Base-by-base conservation (phyloP, 352 stramenopile genomes). In the Lagenidium giganteum region DNA sequence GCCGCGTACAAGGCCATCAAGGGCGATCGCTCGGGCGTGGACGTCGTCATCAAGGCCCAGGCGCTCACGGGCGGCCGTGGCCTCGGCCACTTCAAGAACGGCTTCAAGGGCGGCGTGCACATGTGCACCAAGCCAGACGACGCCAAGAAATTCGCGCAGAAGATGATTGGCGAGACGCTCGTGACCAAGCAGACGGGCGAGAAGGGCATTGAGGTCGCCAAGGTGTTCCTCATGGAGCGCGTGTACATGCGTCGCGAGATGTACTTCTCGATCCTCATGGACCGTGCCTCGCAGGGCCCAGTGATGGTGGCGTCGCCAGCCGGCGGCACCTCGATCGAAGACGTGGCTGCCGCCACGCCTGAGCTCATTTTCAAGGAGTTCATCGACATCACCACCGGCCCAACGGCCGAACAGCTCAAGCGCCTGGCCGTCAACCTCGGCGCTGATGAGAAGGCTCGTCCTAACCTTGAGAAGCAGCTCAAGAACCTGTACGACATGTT, bases 181-280 rank as follows among this genome's bases (percentile, higher is more conserved):
- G 87, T 98, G 51, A 98, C 94, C 27, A 98, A 98, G 69, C 94
- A 98, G 72, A 95, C 90, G 29, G 82, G 81, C 24, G 64, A 48
- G 3, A 92, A 85, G 53, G 87, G 87, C 41, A 92, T 96, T 49
- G 67, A 91, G 38, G 87, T 93, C 48, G 67, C 83, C 57, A 95
- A 95, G 67, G 82, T 94, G 37, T 91, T 97, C 57, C 62, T 97
- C 37, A 85, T 97, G 54, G 89, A 96, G 68, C 76, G 90, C 47
- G 73, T 97, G 36, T 95, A 96, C 70, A 96, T 98, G 72, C 74
- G 86, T 27, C 74, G 87, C 26, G 96, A 99, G 74, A 97, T 98
- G 79, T 99, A 99, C 74, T 93, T 99, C 41, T 93, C 83, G 49
- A 98, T 99, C 70, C 72, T 99, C 29, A 98, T 99, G 89, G 96